phyloP scores from a whole-genome alignment of 805 yeast genomes.

The Metschnikowia arizonensis region DNA sequence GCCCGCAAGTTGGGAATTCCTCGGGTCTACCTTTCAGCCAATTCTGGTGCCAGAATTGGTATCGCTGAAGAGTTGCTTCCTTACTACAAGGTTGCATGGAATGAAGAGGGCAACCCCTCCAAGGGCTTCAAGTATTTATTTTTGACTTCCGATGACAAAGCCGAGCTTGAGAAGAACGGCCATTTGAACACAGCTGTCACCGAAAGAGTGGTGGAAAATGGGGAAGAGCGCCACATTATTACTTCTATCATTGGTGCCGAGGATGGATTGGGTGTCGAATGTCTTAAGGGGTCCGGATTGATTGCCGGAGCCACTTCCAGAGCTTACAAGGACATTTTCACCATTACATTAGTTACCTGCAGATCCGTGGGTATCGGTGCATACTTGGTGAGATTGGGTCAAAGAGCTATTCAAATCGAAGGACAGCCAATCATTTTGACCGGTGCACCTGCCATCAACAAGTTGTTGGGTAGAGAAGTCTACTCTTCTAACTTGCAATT shows the following conservation, averaged over 20 bases:
- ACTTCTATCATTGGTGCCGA: constrained; percentile 87
- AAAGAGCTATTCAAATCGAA: constrained; percentile 97
- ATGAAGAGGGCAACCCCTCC: constrained; percentile 63
- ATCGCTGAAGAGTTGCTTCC: constrained; percentile 95
- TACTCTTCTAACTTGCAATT: constrained; percentile 94
- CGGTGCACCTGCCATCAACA: constrained; percentile 99
- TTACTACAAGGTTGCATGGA: constrained; percentile 89
- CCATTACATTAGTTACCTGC: constrained; percentile 97
- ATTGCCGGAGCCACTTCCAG: constrained; percentile 98
- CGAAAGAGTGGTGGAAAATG: constrained; percentile 77
- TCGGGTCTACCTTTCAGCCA: constrained; percentile 91
- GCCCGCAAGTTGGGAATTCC: constrained; percentile 93
- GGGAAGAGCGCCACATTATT: constrained; percentile 77
- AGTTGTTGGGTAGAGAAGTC: constrained; percentile 93
- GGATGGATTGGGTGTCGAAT: constrained; percentile 97
- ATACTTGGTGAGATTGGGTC: constrained; percentile 94
- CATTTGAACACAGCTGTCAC: constrained; percentile 62
- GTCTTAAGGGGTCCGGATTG: constrained; percentile 95
- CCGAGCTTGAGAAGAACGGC: constrained; percentile 53
- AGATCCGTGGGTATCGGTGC: constrained; percentile 99
- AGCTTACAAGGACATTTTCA: constrained; percentile 96
- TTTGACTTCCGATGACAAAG: constrained; percentile 64
- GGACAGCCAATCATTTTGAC: constrained; percentile 98
- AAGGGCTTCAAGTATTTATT: constrained; percentile 91
- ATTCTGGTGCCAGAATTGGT: constrained; percentile 99